Conservation (phyloP, 208 protist genomes). For the Acanthamoeba triangularis region DNA sequence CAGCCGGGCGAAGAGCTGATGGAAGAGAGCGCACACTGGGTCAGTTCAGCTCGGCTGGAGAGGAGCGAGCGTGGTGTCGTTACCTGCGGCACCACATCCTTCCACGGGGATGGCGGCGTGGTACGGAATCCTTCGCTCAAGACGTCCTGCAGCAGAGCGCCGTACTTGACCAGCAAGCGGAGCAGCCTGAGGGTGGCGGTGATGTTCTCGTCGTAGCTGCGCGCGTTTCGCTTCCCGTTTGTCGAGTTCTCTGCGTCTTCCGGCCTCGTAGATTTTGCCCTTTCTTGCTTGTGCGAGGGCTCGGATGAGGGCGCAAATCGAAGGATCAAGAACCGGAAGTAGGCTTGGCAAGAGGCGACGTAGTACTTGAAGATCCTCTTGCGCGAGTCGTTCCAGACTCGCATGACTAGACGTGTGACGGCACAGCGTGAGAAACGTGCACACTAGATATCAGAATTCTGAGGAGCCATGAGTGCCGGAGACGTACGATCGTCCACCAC, state of each 20-base stretch:
- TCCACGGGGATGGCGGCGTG: conserved; percentile 34
- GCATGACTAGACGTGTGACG: neutral
- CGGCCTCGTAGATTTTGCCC: neutral
- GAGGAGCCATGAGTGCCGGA: too few species aligned
- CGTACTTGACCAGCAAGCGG: conserved; percentile 65
- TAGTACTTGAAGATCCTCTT: conserved; percentile 52
- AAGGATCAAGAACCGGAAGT: conserved; percentile 40
- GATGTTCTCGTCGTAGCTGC: conserved; percentile 56
- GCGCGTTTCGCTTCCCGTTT: neutral
- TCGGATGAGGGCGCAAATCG: neutral
- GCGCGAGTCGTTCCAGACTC: conserved; percentile 4
- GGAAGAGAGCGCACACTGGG: neutral
- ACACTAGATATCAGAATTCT: neutral
- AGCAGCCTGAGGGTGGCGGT: conserved; percentile 68
- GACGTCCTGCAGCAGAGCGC: neutral
- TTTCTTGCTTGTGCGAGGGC: neutral
- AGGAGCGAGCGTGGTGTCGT: neutral
- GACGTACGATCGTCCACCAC: conserved; percentile 18
- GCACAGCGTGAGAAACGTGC: neutral
- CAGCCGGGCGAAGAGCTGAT: conserved; percentile 81
- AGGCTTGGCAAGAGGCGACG: neutral
- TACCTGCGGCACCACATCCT: conserved; percentile 55
- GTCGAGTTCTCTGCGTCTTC: neutral
- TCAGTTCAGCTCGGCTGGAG: neutral
- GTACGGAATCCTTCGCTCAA: conserved; percentile 21